Evolutionary conservation across 2,329 filamentous ascomycete genomes (phyloP).

Genomic region (Rachicladosporium sp.): DNA sequence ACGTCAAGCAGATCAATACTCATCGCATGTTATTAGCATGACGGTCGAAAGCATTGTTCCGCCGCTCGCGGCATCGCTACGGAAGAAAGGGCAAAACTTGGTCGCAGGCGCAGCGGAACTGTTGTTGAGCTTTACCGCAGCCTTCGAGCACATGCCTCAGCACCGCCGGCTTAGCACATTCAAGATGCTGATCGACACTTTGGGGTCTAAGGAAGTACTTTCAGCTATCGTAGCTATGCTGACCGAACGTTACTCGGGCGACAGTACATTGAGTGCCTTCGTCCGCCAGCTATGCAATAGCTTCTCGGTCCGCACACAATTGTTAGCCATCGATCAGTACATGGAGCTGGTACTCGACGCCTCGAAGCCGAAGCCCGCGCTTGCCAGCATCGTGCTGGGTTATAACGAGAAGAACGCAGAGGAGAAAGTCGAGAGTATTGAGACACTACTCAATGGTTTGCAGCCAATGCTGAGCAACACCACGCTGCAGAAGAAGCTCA

Average conservation of each 20-base stretch:
- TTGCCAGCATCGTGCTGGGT: conserved; percentile 62
- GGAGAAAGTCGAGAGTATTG: conserved; percentile 24
- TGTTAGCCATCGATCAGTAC: conserved; percentile 61
- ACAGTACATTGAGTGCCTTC: conserved; percentile 62
- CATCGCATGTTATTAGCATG: conserved; percentile 84
- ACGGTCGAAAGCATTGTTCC: conserved; percentile 92
- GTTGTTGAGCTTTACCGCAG: conserved; percentile 88
- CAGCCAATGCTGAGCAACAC: conserved; percentile 21
- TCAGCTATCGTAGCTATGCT: conserved; percentile 82
- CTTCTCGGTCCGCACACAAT: conserved; percentile 63
- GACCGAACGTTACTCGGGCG: conserved; percentile 75
- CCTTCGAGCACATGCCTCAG: conserved; percentile 88
- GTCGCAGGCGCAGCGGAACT: conserved; percentile 77
- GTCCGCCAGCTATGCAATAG: conserved; percentile 59
- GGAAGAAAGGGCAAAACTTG: conserved; percentile 62
- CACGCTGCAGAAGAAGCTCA: conserved; percentile 15
- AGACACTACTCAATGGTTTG: conserved; percentile 28
- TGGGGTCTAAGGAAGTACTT: conserved; percentile 76
- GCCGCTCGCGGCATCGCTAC: conserved; percentile 73
- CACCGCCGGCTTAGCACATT: conserved; percentile 77
- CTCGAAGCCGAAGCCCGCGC: conserved; percentile 58
- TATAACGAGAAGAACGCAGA: conserved; percentile 35
- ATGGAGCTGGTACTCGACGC: conserved; percentile 64
- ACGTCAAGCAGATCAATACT: conserved; percentile 90
- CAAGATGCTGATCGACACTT: conserved; percentile 67